These are phyloP conservation scores for Aspergillus sp. DNA, from an alignment of 2,329 filamentous ascomycete genomes.

Conservation along the genomic window DNA sequence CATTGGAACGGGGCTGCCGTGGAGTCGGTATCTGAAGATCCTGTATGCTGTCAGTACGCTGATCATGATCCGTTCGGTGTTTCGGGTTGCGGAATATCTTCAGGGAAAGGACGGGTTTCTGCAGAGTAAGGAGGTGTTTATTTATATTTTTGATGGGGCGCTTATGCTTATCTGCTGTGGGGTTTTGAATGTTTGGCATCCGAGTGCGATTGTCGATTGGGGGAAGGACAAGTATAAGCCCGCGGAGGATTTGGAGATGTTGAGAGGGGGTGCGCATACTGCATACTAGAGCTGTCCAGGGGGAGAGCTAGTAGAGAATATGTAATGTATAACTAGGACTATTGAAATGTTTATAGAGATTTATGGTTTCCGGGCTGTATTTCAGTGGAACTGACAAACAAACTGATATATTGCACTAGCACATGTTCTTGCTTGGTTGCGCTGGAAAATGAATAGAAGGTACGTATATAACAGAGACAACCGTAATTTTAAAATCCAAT, in stretches of 20 bases:
- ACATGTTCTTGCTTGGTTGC: too few species aligned
- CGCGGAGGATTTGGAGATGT: constrained; percentile 4
- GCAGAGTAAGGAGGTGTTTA: constrained; percentile 8
- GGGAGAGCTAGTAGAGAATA: rapidly evolving
- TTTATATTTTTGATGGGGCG: constrained; percentile 10
- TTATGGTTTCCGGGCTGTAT: too few species aligned
- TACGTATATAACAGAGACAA: too few species aligned
- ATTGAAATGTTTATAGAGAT: too few species aligned
- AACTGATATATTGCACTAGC: too few species aligned
- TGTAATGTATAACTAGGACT: too few species aligned
- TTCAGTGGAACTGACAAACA: too few species aligned
- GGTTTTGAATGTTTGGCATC: constrained; percentile 1
- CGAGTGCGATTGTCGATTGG: neutral
- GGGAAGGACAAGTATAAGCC: neutral
- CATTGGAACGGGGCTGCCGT: neutral
- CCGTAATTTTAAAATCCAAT: too few species aligned
- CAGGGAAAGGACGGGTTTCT: constrained; percentile 12
- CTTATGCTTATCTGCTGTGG: constrained; percentile 4
- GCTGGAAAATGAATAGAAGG: rapidly evolving
- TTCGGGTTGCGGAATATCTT: constrained; percentile 20
- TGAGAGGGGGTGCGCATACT: neutral
- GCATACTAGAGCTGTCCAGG: too few species aligned
- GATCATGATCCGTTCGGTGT: constrained; percentile 21
- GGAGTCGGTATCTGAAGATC: constrained; percentile 13
- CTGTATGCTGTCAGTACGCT: constrained; percentile 17